A percentile compares a stretch with the other conserved stretches of the same genome.
Conservation (phyloP, 1,139 yeast genomes). For the Yamadazyma diddensiae region DNA sequence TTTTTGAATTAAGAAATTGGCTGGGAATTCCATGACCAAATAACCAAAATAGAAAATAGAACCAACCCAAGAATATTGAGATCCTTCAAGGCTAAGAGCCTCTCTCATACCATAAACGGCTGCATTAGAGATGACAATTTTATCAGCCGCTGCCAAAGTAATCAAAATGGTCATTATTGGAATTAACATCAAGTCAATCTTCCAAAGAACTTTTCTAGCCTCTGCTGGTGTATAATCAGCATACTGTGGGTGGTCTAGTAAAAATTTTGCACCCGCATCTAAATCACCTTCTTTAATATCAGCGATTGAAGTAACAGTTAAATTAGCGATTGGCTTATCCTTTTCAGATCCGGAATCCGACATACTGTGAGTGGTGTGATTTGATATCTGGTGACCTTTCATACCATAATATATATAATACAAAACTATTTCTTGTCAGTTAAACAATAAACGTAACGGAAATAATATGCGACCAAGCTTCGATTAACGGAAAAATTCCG, state of each 20-base stretch:
- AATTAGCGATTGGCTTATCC: not conserved
- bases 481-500: too few species aligned
- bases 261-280: constrained; percentile 19
- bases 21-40: constrained; percentile 14
- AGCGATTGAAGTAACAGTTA: constrained; percentile 5
- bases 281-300: constrained; percentile 7
- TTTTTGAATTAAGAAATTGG: constrained; percentile 15
- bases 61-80: constrained; percentile 19
- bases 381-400: too few species aligned
- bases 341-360: not conserved
- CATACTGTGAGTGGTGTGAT: too few species aligned
- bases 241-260: constrained; percentile 18
- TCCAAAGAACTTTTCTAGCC: constrained; percentile 19
- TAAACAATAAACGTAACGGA: too few species aligned
- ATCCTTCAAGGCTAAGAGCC: constrained; percentile 16
- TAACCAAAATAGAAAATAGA: constrained; percentile 19
- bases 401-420: too few species aligned
- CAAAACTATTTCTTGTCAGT: too few species aligned
- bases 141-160: constrained; percentile 19
- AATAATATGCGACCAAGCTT: too few species aligned
- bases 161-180: constrained; percentile 14
- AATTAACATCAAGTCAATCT: constrained; percentile 21
- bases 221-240: constrained; percentile 21
- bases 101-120: constrained; percentile 38
- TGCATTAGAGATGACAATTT: constrained; percentile 26